Evolutionary conservation across 768 basidiomycete genomes (phyloP).

Genomic region (Lenzites betulinus): DNA sequence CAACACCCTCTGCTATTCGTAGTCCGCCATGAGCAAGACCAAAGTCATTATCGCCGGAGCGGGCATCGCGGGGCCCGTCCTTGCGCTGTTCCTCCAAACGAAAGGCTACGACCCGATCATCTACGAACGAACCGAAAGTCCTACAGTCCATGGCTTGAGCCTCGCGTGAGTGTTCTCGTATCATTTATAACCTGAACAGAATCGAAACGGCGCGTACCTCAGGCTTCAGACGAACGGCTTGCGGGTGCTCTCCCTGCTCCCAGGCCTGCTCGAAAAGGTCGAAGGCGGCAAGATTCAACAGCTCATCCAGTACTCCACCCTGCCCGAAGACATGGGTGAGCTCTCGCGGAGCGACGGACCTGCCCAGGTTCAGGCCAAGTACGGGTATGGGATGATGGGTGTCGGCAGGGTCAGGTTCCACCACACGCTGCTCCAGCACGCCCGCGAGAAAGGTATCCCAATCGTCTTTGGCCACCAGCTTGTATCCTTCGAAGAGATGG

Average conservation of each 20-base stretch:
- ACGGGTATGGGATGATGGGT: conserved; percentile 34
- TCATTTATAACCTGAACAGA: too few relatives aligned
- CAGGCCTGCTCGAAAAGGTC: conserved; percentile 19
- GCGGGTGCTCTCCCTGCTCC: conserved; percentile 16
- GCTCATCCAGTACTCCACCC: conserved; percentile 8
- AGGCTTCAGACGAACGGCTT: neutral
- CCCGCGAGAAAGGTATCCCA: conserved; percentile 34
- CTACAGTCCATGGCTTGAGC: conserved; percentile 34
- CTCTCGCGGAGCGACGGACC: conserved; percentile 32
- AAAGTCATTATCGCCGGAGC: conserved; percentile 41
- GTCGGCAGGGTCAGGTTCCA: conserved; percentile 36
- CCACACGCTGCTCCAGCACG: conserved; percentile 33
- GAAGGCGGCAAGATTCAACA: conserved; percentile 5
- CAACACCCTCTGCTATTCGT: neutral
- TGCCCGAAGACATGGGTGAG: conserved; percentile 31
- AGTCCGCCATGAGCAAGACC: conserved; percentile 9
- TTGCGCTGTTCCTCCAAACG: conserved; percentile 39
- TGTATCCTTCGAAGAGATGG: conserved; percentile 34
- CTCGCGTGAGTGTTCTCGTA: conserved; percentile 29
- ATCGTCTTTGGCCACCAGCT: conserved; percentile 40
- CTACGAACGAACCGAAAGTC: conserved; percentile 33
- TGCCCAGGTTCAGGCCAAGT: conserved; percentile 18
- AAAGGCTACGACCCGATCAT: conserved; percentile 42
- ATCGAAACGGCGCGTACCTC: neutral
- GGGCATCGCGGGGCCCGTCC: conserved; percentile 44